Conservation (phyloP, 2,329 filamentous ascomycete species). For the Westerdykella ornata region DNA sequence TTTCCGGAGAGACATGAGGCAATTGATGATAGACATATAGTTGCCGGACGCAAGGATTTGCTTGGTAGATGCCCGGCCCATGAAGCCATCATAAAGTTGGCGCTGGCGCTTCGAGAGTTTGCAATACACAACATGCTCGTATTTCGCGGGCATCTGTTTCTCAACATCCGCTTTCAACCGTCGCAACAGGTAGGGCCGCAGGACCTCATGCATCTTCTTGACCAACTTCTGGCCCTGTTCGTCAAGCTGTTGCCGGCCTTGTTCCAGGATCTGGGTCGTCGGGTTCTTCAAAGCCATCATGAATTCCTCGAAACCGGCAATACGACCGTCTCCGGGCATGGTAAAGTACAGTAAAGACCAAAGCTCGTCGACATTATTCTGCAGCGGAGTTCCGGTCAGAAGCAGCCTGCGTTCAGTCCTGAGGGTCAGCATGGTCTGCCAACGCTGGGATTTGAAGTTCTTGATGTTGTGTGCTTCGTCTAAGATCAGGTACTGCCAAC, state of each 20-base stretch:
- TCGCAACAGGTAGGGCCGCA: constrained; percentile 84
- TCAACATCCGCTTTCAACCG: constrained; percentile 94
- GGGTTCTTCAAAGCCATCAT: constrained; percentile 93
- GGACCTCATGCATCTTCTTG: constrained; percentile 84
- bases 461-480: constrained; percentile 99
- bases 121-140: constrained; percentile 94
- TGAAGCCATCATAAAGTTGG: constrained; percentile 92
- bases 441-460: constrained; percentile 95
- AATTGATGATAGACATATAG: constrained; percentile 97
- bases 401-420: constrained; percentile 82
- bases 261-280: constrained; percentile 92
- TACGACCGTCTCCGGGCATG: constrained; percentile 85
- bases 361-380: constrained; percentile 93
- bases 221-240: constrained; percentile 90
- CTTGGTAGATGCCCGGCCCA: constrained; percentile 81
- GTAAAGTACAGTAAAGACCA: constrained; percentile 97
- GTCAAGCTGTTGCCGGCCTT: constrained; percentile 87
- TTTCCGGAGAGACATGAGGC: constrained; percentile 92
- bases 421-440: constrained; percentile 91
- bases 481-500: constrained; percentile 97
- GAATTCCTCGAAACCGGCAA: constrained; percentile 92
- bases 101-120: constrained; percentile 90
- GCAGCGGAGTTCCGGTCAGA: constrained; percentile 87
- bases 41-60: constrained; percentile 87
- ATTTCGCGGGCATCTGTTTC: constrained; percentile 98